phyloP scores from a whole-genome alignment of 2,329 filamentous ascomycete genomes.

The Talaromyces albobiverticillius region DNA sequence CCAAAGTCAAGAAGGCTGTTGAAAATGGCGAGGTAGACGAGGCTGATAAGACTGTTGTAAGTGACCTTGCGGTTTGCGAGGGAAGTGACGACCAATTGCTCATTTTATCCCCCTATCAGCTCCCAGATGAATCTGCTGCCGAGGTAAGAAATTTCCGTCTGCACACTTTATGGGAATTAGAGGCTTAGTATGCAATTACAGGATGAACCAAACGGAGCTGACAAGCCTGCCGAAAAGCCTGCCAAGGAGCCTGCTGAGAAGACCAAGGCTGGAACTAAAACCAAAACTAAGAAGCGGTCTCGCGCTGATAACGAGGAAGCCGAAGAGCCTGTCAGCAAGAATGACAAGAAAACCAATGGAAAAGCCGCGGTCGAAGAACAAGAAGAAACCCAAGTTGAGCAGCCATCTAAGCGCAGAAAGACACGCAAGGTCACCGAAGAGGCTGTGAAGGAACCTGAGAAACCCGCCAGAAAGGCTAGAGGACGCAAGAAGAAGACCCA shows the following conservation, averaged over 20 bases:
- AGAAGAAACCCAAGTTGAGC: constrained; percentile 5
- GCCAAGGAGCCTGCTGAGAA: constrained; percentile 21
- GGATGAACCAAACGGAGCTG: constrained; percentile 44
- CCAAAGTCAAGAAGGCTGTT: constrained; percentile 71
- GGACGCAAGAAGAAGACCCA: constrained; percentile 12
- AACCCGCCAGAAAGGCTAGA: constrained; percentile 29
- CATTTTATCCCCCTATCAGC: background rate
- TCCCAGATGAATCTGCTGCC: constrained; percentile 62
- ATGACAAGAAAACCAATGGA: constrained; percentile 13
- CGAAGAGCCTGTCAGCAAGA: constrained; percentile 20
- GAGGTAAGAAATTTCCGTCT: background rate
- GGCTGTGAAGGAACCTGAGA: constrained; percentile 28
- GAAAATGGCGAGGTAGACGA: constrained; percentile 76
- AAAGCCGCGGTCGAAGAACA: constrained; percentile 2
- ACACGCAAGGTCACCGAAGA: constrained; percentile 8
- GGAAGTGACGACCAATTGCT: background rate
- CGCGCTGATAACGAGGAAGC: constrained; percentile 15
- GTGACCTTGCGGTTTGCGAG: constrained; percentile 33
- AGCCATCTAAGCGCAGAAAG: constrained; percentile 9
- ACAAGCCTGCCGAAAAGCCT: constrained; percentile 23
- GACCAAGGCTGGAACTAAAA: constrained; percentile 10
- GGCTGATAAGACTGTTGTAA: constrained; percentile 84
- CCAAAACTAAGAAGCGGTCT: constrained; percentile 19
- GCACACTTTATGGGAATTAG: constrained; percentile 21
- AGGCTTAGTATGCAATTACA: constrained; percentile 65